These are phyloP conservation scores for Pseudotsuga menziesii DNA, from an alignment of 75 land plant species.

Conservation along the genomic window DNA sequence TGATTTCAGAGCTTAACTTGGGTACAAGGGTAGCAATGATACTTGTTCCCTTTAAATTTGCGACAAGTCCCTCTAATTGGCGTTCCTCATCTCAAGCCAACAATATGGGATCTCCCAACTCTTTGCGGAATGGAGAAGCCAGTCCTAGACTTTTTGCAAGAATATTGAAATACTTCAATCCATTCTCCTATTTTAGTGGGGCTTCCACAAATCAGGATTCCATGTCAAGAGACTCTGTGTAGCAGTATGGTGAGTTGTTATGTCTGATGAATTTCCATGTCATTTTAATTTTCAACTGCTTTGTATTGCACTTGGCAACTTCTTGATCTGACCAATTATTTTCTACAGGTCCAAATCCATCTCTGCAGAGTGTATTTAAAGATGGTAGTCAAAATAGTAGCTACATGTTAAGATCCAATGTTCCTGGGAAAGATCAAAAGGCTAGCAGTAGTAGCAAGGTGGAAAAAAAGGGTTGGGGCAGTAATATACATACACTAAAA, in stretches of 20 bases:
- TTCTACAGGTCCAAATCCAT: conserved; percentile 30
- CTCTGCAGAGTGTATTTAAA: conserved; percentile 12
- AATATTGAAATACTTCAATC: conserved; percentile 67
- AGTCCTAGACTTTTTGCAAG: conserved; percentile 40
- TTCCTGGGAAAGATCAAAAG: conserved; percentile 5
- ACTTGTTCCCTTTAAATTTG: conserved; percentile 27
- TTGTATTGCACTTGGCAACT: background rate
- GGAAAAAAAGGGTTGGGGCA: conserved; percentile 34
- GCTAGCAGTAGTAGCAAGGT: conserved; percentile 17
- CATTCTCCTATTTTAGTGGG: conserved; percentile 73
- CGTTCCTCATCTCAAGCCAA: conserved; percentile 14
- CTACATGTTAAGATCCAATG: conserved; percentile 10
- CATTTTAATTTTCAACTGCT: background rate
- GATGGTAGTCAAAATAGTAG: conserved; percentile 15
- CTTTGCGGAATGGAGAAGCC: conserved; percentile 24
- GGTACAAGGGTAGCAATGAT: conserved; percentile 65
- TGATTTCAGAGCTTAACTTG: conserved; percentile 57
- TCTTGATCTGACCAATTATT: background rate
- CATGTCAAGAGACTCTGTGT: conserved; percentile 20
- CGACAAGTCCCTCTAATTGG: conserved; percentile 2
- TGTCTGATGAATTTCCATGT: background rate
- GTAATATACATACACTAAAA: conserved; percentile 81
- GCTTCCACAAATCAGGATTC: conserved; percentile 26
- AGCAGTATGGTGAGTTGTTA: conserved; percentile 49
- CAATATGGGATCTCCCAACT: conserved; percentile 2